Evolutionary conservation across 345 rosid species (phyloP).

Genomic region (Iberis pinnata): DNA sequence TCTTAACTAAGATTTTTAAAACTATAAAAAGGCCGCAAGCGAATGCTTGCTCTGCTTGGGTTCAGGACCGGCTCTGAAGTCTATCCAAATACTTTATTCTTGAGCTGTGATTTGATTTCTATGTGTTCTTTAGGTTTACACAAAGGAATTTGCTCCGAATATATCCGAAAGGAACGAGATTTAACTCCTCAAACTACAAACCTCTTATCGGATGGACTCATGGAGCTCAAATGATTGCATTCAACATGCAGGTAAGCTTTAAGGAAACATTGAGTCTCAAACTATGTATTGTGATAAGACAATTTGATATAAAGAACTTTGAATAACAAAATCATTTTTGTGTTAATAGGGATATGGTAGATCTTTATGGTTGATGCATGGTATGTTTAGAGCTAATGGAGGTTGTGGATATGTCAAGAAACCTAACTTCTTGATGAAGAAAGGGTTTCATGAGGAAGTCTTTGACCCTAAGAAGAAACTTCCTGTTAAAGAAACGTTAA

Average conservation of each 20-base stretch:
- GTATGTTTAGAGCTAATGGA: slow-evolving; percentile 89
- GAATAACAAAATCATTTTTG: no score
- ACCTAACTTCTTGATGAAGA: slow-evolving; percentile 54
- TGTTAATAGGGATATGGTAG: slow-evolving; percentile 62
- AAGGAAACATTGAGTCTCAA: slow-evolving; percentile 8
- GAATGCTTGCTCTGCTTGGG: no score
- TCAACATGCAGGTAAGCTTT: slow-evolving; percentile 62
- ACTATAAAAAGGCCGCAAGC: no score
- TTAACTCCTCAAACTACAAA: slow-evolving; percentile 82
- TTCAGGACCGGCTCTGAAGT: no score
- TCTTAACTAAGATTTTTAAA: no score
- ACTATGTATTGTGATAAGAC: not conserved
- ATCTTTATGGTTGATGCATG: slow-evolving; percentile 85
- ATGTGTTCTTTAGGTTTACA: slow-evolving; percentile 58
- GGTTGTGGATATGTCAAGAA: slow-evolving; percentile 88
- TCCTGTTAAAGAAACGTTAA: slow-evolving; percentile 47
- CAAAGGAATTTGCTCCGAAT: slow-evolving; percentile 70
- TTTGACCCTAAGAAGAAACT: slow-evolving; percentile 53
- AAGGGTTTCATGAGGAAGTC: slow-evolving; percentile 38
- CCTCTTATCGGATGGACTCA: slow-evolving; percentile 89
- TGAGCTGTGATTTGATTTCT: no score
- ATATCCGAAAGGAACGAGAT: slow-evolving; percentile 82
- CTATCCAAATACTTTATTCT: no score
- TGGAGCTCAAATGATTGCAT: slow-evolving; percentile 99
- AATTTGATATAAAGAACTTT: not conserved